A percentile compares a stretch with the other conserved stretches of the same genome.
Evolutionary conservation across 768 basidiomycete species (phyloP).

Genomic region (Roridomyces roridus): DNA sequence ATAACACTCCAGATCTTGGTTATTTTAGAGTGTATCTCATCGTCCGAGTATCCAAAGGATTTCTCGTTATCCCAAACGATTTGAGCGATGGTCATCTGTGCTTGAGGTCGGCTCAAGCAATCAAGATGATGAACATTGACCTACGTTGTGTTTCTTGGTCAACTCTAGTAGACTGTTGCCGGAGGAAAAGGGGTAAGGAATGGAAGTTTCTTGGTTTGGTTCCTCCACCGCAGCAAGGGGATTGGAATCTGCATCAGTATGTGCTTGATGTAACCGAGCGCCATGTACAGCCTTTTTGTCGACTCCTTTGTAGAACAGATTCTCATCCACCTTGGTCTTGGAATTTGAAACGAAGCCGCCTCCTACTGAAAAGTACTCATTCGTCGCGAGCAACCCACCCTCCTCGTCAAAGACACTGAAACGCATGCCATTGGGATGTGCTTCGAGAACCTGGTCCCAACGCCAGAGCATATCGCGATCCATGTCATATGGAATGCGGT

Average conservation of each 20-base stretch:
- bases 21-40: constrained; percentile 77
- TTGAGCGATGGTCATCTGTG: constrained; percentile 90
- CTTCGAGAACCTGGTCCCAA: constrained; percentile 82
- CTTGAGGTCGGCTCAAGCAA: not conserved
- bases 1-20: constrained; percentile 89
- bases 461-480: constrained; percentile 93
- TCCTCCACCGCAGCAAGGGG: constrained; percentile 8
- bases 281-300: constrained; percentile 83
- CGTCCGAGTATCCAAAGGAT: constrained; percentile 77
- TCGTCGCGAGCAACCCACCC: constrained; percentile 91
- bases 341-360: constrained; percentile 97
- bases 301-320: constrained; percentile 92
- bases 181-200: constrained; percentile 81
- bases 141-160: constrained; percentile 83
- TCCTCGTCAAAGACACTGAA: constrained; percentile 83
- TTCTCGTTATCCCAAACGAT: constrained; percentile 93
- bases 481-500: constrained; percentile 85
- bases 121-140: constrained; percentile 29
- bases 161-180: constrained; percentile 77
- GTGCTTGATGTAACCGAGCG: constrained; percentile 75
- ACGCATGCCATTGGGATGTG: constrained; percentile 92
- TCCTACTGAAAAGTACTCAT: constrained; percentile 94
- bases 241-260: constrained; percentile 29
- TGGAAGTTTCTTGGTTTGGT: constrained; percentile 2
- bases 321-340: constrained; percentile 93